Evolutionary conservation across 2,329 filamentous ascomycete species (phyloP).

Genomic region (Neopestalotiopsis clavispora): DNA sequence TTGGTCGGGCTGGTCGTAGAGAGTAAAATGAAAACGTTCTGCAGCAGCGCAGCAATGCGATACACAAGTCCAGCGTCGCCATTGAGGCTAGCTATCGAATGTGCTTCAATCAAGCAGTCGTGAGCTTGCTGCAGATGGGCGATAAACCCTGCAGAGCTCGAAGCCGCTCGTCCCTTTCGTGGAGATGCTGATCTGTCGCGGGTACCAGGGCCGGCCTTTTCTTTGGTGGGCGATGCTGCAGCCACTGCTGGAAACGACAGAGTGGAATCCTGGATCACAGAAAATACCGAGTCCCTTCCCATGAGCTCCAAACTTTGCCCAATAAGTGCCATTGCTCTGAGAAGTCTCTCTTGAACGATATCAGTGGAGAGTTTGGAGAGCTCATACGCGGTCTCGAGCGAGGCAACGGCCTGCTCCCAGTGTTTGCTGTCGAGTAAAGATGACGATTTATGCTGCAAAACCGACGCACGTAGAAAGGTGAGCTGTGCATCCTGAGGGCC

Average conservation of each 20-base stretch:
- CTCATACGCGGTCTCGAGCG: constrained; percentile 56
- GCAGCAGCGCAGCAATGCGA: constrained; percentile 65
- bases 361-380: constrained; percentile 47
- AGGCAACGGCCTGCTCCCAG: constrained; percentile 61
- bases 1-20: constrained; percentile 62
- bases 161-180: constrained; percentile 33
- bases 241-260: constrained; percentile 80
- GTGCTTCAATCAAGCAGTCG: constrained; percentile 67
- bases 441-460: constrained; percentile 49
- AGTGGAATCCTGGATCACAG: constrained; percentile 89
- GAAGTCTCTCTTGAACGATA: constrained; percentile 57
- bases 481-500: constrained; percentile 38
- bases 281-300: constrained; percentile 81
- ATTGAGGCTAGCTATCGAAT: constrained; percentile 58
- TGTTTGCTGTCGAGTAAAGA: constrained; percentile 55
- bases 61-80: constrained; percentile 66
- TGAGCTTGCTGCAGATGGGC: constrained; percentile 69
- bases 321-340: constrained; percentile 70
- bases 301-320: constrained; percentile 74
- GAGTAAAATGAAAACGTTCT: constrained; percentile 68
- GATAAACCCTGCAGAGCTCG: constrained; percentile 52
- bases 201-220: constrained; percentile 39
- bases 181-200: constrained; percentile 41
- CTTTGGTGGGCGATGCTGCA: constrained; percentile 37
- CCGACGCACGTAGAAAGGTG: constrained; percentile 41